Evolutionary conservation across 2,329 filamentous ascomycete species (phyloP), one percentile per base, ranked within the genome.

Genomic region (Cladobotryum mycophilum): DNA sequence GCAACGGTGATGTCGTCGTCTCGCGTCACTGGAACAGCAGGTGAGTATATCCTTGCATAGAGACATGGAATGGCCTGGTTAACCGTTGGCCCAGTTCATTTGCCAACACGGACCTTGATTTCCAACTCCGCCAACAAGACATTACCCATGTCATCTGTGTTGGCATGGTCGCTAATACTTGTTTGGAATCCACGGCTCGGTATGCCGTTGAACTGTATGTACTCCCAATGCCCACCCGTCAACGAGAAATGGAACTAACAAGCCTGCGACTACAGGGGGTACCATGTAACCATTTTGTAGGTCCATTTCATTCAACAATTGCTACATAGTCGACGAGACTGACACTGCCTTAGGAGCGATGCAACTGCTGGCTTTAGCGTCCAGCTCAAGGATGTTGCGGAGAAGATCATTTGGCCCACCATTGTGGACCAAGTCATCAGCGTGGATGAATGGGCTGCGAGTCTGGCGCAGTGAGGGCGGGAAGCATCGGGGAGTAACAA

Each of bases 151-250:
- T 58, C 15, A 51, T 57, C 25, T 51, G 48, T 33, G 54, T 53
- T 4, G 56, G 55, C 20, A 42, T 57, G 53, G 48, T 54, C 2
- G 51, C 55, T 17, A 58, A 58, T 42, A 55, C 55, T 4, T 58
- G 56, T 36, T 37, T 58, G 0, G 56, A 58, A 41, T 18, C 51
- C 5, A 58, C 56, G 8, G 55, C 56, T 14, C 51, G 56, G 15
- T 51, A 54, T 34, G 56, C 53, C 8, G 34, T 49, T 33, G 56
- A 58, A 14, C 41, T 53, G 54, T 55, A 38, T 46, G 54, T 53
- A 30, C 25, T 11, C 8, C 25, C 9, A 30, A 30, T 6, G 8
- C 25, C 6, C 25, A 30, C 8, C 8, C 2, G 25, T 2, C 3
- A 2, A 30, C 25, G 25, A 30, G 25, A 30, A 11, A 11, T 2